A percentile compares a stretch with the other conserved stretches of the same genome.
These are phyloP conservation scores for Backusella parvicylindrica DNA, from an alignment of 192 early-diverging fungal species.

Conservation along the genomic window DNA sequence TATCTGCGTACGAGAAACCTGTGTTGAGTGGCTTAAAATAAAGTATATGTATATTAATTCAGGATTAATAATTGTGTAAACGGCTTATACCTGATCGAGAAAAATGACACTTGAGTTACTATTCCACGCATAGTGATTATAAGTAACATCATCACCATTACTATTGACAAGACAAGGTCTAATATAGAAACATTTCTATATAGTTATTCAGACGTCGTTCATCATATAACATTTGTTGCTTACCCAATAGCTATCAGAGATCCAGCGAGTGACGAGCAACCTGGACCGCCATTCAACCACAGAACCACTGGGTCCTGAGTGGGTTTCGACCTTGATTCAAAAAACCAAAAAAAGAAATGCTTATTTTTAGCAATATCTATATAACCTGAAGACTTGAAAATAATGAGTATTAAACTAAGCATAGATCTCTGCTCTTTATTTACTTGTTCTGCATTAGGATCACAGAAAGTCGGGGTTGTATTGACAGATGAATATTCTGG, in stretches of 20 bases:
- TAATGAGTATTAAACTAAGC: not conserved
- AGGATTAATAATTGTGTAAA: not conserved
- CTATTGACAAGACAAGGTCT: conserved; percentile 74
- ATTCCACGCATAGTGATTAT: conserved; percentile 81
- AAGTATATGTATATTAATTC: too few relatives aligned
- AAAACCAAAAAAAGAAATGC: conserved; percentile 94
- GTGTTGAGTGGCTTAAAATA: conserved; percentile 66
- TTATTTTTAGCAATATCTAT: conserved; percentile 54
- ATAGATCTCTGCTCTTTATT: not conserved
- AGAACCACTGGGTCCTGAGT: conserved; percentile 62
- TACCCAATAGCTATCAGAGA: conserved; percentile 72
- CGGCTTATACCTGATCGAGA: conserved; percentile 54
- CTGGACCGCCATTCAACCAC: conserved; percentile 70
- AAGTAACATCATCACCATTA: conserved; percentile 58
- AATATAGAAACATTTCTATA: not conserved
- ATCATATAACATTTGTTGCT: too few relatives aligned
- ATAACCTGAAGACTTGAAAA: conserved; percentile 59
- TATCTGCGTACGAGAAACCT: conserved; percentile 77
- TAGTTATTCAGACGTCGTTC: too few relatives aligned
- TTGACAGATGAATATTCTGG: too few relatives aligned
- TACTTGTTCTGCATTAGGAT: not conserved
- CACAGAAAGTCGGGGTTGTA: not conserved
- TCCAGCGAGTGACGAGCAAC: conserved; percentile 74
- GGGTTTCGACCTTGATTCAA: conserved; percentile 75
- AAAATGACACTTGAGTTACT: conserved; percentile 79